Evolutionary conservation across 352 stramenopile species (phyloP), one percentile per base, ranked within the genome.

Genomic region (Pythium chondricola): DNA sequence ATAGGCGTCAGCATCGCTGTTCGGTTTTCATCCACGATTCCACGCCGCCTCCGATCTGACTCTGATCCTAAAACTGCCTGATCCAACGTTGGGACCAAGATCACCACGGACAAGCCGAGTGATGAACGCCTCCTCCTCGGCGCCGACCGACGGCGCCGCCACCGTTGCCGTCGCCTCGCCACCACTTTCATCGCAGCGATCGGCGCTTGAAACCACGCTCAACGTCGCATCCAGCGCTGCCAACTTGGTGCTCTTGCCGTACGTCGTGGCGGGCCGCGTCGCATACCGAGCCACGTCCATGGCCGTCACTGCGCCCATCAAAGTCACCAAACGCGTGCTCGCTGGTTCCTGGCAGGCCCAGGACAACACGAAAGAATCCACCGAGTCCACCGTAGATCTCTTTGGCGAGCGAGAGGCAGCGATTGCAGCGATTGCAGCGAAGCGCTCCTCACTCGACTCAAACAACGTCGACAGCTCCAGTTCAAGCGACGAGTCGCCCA

Each of bases 241-340:
- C n/a, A 83, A 52, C 44, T 52, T 86, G 17, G 65, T 85, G 63
- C 56, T 88, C 5, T 67, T 67, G 20, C 78, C 77, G 39, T 87
- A 84, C 59, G 60, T 85, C 6, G 57, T 69, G 13, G 77, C 75
- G 1, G 73, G 75, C 25, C 80, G 74, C 57, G 76, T 48, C 13
- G 76, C 67, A 32, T 73, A 77, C 25, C 59, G 78, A 13, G 78
- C 69, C 10, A 85, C 74, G 54, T 74, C 71, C 10, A 72, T 70
- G 44, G 78, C 69, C 0, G 71, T 85, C 6, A 53, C 73, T 2
- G 78, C 73, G 21, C 74, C 78, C 14, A 65, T 85, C 44, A 68
- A 81, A 33, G 51, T 86, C 17, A 77, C 72, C 2, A 67, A 65
- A 10, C 74, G 74, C 44, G 63, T 85, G 8, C 56, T 75, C n/a